These are phyloP conservation scores for Magnaporthiopsis poae DNA, from an alignment of 2,329 filamentous ascomycete species.

Conservation along the genomic window DNA sequence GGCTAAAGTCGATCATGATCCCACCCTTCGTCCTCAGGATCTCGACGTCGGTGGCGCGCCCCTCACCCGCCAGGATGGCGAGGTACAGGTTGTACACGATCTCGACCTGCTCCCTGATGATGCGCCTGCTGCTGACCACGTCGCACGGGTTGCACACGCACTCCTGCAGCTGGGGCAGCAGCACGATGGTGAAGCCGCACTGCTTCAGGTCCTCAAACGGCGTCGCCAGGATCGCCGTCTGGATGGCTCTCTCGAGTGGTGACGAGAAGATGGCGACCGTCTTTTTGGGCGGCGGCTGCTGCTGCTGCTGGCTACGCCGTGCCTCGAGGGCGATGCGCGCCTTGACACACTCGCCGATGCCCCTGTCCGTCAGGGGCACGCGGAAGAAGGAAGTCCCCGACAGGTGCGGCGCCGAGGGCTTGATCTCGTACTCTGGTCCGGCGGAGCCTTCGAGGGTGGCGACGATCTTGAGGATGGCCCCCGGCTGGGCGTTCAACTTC, in stretches of 20 bases:
- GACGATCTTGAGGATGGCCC: not conserved
- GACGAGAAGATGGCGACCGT: not conserved
- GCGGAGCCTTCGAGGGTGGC: not conserved
- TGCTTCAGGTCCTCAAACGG: not conserved
- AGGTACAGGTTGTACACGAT: not conserved
- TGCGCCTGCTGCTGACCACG: not conserved
- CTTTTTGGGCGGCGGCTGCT: not conserved
- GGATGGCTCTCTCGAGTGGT: not conserved
- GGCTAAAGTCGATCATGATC: not conserved
- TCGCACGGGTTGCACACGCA: constrained; percentile 2
- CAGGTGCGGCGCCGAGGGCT: not conserved
- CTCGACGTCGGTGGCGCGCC: not conserved
- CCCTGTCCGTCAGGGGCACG: not conserved
- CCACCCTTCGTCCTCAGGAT: not conserved
- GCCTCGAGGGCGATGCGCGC: not conserved
- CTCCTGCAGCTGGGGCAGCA: constrained; percentile 4
- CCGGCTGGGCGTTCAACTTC: not conserved
- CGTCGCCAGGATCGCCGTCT: constrained; percentile 3
- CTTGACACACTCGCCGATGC: not conserved
- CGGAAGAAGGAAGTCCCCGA: not conserved
- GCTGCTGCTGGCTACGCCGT: not conserved
- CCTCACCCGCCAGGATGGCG: not conserved
- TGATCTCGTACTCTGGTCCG: not conserved
- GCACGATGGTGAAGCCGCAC: not conserved
- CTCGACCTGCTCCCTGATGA: constrained; percentile 1